Evolutionary conservation across 805 yeast species (phyloP).

Genomic region (Candida argentea): DNA sequence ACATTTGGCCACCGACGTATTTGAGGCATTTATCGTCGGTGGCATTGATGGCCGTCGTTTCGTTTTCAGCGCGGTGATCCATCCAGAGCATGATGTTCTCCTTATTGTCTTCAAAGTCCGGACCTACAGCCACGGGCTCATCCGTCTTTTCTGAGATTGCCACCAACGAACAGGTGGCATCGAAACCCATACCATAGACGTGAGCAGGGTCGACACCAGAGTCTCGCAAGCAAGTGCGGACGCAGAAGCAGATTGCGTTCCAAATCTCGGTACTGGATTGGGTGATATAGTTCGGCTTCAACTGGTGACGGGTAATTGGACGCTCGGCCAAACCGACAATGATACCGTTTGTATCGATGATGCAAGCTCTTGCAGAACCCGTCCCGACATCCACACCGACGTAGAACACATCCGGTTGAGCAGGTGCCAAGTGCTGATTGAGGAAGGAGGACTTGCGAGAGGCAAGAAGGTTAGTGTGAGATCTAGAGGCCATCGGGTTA

Average conservation of each 20-base stretch:
- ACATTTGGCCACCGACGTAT: constrained; percentile 96
- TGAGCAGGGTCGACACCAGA: constrained; percentile 58
- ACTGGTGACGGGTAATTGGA: constrained; percentile 66
- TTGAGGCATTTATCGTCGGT: constrained; percentile 71
- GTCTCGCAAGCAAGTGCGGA: constrained; percentile 61
- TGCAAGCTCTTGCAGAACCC: constrained; percentile 92
- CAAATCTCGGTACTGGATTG: constrained; percentile 90
- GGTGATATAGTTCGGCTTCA: constrained; percentile 65
- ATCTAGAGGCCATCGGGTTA: constrained; percentile 20
- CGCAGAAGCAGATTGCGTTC: constrained; percentile 79
- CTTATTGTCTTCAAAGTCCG: constrained; percentile 60
- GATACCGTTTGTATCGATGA: constrained; percentile 75
- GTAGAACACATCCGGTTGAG: constrained; percentile 41
- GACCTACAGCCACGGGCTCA: constrained; percentile 82
- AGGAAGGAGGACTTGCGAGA: constrained; percentile 29
- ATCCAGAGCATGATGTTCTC: constrained; percentile 94
- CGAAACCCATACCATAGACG: constrained; percentile 87
- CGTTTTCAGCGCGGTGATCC: constrained; percentile 91
- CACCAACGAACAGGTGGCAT: constrained; percentile 94
- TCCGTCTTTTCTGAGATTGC: constrained; percentile 59
- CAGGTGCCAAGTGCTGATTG: constrained; percentile 22
- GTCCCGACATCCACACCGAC: constrained; percentile 96
- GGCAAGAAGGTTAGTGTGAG: constrained; percentile 30
- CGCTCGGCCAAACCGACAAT: constrained; percentile 72
- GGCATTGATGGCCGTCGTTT: constrained; percentile 71